A percentile compares a stretch with the other conserved stretches of the same genome.
Conservation (phyloP, 2,329 filamentous ascomycete species). For the Didymella lethalis region DNA sequence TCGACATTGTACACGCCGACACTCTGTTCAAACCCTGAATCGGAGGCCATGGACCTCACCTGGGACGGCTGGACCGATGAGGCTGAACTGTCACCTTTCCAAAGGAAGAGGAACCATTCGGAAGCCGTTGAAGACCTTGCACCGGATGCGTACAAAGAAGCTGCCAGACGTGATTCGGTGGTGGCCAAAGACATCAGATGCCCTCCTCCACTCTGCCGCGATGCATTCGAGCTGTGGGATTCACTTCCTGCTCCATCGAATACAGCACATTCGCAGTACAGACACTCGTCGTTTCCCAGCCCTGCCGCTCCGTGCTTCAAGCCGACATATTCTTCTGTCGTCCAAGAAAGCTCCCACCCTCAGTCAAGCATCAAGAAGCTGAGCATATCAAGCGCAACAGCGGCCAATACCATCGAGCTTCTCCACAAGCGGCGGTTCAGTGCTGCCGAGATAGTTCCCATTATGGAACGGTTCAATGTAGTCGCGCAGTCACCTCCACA, state of each 20-base stretch:
- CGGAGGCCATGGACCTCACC: slow-evolving; percentile 33
- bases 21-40: slow-evolving; percentile 26
- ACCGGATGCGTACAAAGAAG: slow-evolving; percentile 27
- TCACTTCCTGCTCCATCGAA: slow-evolving; percentile 26
- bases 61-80: slow-evolving; percentile 46
- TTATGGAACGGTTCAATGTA: background rate
- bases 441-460: background rate
- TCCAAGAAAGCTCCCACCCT: background rate
- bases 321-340: slow-evolving; percentile 15
- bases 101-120: slow-evolving; percentile 23
- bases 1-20: slow-evolving; percentile 26
- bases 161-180: background rate
- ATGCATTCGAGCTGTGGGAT: slow-evolving; percentile 1
- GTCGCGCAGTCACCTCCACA: background rate
- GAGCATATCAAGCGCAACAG: slow-evolving; percentile 28
- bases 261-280: slow-evolving; percentile 23
- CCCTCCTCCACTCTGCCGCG: slow-evolving; percentile 10
- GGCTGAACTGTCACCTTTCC: slow-evolving; percentile 33
- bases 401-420: background rate
- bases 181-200: slow-evolving; percentile 7
- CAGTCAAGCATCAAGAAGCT: slow-evolving; percentile 26
- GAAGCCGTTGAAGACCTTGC: slow-evolving; percentile 30
- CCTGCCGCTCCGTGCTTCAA: slow-evolving; percentile 38
- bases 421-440: slow-evolving; percentile 5
- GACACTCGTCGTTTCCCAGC: slow-evolving; percentile 24